Base-by-base conservation (phyloP, 2,329 filamentous ascomycete species). In the Tolypocladium amazonense region DNA sequence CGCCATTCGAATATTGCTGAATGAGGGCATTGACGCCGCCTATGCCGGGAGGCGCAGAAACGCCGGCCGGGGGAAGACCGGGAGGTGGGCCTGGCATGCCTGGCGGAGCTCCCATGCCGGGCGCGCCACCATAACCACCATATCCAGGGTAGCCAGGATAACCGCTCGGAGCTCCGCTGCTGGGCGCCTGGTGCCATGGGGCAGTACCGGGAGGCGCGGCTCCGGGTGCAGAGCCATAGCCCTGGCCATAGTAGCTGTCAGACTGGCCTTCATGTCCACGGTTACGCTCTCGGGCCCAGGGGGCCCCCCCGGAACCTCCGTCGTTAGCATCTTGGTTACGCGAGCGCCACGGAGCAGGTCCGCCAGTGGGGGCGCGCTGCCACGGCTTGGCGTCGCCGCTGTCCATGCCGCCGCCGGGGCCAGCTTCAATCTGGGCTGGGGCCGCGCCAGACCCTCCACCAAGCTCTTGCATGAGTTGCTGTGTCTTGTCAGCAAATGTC, bases 401-500 rank as follows among this genome's bases (percentile, higher is more conserved):
- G 45, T 87, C 84, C 64, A 77, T 68, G 58, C 72, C 71, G 61
- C 72, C 79, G 59, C 84, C 85, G 60, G 90, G 89, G 15, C 89
- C 90, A 63, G 88, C 90, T 76, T 96, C 94, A 70, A 99, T 96
- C 64, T 89, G 90, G 65, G 87, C 88, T 66, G 87, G 88, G 43
- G 88, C 83, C 58, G 79, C 81, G 60, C 78, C 78, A 61, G 86
- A 82, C 62, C 87, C 88, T 64, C 91, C 90, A 63, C 88, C 91
- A 67, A 97, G 85, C 81, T 97, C 94, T 84, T 95, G 89, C 92
- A 99, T 96, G 71, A 99, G 90, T 86, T 93, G 88, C 89, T 91
- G 66, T 12, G 59, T 6, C 56, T 52, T 62, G 72, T 87, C 69
- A 84, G 77, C 69, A 71, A 70, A 60, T 33, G 27, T 20, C 8